These are phyloP conservation scores for Peronospora tabacina DNA, from an alignment of 352 stramenopile species.

Conservation along the genomic window DNA sequence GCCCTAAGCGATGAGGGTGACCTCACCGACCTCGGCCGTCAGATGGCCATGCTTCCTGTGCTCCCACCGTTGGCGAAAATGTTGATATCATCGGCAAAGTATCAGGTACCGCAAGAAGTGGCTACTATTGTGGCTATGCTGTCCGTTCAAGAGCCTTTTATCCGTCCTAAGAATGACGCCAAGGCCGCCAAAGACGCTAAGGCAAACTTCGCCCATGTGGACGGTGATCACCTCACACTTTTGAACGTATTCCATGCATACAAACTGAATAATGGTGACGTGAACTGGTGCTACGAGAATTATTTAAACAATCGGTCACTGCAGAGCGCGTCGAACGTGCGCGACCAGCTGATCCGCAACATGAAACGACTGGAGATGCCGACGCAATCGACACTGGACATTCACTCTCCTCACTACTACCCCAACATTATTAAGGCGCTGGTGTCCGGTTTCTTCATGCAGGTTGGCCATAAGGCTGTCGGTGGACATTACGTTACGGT, in stretches of 20 bases:
- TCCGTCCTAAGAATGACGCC: slow-evolving; percentile 93
- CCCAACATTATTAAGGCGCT: slow-evolving; percentile 90
- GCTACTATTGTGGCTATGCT: slow-evolving; percentile 96
- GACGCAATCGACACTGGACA: slow-evolving; percentile 66
- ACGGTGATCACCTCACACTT: slow-evolving; percentile 97
- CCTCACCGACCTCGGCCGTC: slow-evolving; percentile 87
- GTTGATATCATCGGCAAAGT: slow-evolving; percentile 92
- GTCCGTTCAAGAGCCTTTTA: slow-evolving; percentile 90
- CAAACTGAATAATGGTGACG: slow-evolving; percentile 84
- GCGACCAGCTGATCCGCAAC: slow-evolving; percentile 94
- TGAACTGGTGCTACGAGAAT: slow-evolving; percentile 97
- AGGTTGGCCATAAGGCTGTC: slow-evolving; percentile 85
- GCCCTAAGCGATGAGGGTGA: slow-evolving; percentile 96
- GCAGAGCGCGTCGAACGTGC: slow-evolving; percentile 90
- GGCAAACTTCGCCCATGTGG: slow-evolving; percentile 90
- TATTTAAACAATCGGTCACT: slow-evolving; percentile 96
- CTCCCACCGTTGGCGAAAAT: slow-evolving; percentile 97
- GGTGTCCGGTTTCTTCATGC: slow-evolving; percentile 97
- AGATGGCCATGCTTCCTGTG: slow-evolving; percentile 95
- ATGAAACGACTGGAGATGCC: slow-evolving; percentile 91
- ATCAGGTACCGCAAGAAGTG: slow-evolving; percentile 95
- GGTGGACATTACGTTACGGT: slow-evolving; percentile 96
- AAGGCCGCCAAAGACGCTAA: slow-evolving; percentile 97
- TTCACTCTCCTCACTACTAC: slow-evolving; percentile 85
- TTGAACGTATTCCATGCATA: slow-evolving; percentile 98